phyloP scores from a whole-genome alignment of 306 rosid species.

The Sicyos edulis region DNA sequence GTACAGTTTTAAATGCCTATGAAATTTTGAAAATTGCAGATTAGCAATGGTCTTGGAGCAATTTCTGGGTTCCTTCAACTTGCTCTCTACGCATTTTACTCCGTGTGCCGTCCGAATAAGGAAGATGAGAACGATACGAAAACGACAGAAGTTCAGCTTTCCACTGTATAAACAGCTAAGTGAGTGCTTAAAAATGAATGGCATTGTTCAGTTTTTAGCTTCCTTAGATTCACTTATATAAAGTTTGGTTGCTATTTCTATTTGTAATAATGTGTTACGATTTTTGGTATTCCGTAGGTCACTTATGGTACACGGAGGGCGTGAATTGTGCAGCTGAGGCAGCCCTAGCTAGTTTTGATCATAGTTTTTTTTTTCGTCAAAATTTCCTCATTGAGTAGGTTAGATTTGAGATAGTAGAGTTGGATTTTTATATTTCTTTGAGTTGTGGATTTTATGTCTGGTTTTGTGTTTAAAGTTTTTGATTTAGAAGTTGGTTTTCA shows the following conservation, averaged over 20 bases:
- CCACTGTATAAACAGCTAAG: constrained; percentile 9
- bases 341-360: neutral
- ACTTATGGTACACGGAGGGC: neutral
- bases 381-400: neutral
- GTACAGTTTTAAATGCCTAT: too few species aligned
- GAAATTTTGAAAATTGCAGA: constrained; percentile 30
- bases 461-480: neutral
- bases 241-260: too few species aligned
- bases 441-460: neutral
- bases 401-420: too few species aligned
- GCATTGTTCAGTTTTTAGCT: neutral
- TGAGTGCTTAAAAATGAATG: too few species aligned
- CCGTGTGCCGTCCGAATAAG: constrained; percentile 12
- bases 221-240: too few species aligned
- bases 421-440: too few species aligned
- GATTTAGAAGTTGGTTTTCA: neutral
- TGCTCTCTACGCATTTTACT: constrained; percentile 37
- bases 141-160: constrained; percentile 31
- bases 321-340: neutral
- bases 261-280: too few species aligned
- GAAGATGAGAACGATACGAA: neutral
- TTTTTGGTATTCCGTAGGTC: neutral
- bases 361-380: neutral
- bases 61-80: constrained; percentile 50
- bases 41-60: constrained; percentile 62